Conservation (phyloP, 331 rosid genomes). For the Ulmus americana region DNA sequence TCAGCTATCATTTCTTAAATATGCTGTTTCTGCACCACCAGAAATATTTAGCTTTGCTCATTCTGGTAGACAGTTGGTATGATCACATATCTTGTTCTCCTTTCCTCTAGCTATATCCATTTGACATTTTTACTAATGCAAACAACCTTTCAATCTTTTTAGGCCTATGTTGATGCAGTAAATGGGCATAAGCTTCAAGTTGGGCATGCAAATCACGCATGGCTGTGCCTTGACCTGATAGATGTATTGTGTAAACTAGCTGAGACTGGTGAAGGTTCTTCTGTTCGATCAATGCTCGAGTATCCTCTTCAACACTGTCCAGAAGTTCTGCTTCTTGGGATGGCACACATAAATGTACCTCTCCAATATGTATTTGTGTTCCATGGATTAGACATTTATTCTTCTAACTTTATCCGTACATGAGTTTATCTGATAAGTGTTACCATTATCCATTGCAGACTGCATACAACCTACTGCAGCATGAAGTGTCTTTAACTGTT, state of each 20-base stretch:
- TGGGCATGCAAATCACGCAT: constrained; percentile 81
- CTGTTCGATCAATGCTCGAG: constrained; percentile 68
- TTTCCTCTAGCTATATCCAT: constrained; percentile 8
- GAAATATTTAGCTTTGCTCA: constrained; percentile 78
- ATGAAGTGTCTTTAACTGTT: constrained; percentile 58
- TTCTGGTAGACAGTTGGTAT: constrained; percentile 75
- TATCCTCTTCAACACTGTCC: constrained; percentile 87
- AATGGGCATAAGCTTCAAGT: constrained; percentile 68
- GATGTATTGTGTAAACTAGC: constrained; percentile 77
- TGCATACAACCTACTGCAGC: constrained; percentile 78
- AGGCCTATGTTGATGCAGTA: constrained; percentile 66
- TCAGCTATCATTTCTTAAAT: constrained; percentile 82
- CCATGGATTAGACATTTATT: neutral
- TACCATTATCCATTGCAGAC: constrained; percentile 55
- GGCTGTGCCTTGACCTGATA: constrained; percentile 80
- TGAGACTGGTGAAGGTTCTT: constrained; percentile 85
- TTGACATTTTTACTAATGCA: neutral
- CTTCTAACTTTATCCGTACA: neutral
- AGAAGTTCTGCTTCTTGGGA: constrained; percentile 86
- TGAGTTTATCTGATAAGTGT: constrained; percentile 12
- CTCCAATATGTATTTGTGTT: constrained; percentile 7
- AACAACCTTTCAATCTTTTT: constrained; percentile 17
- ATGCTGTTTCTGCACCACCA: constrained; percentile 74
- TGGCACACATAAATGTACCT: constrained; percentile 69
- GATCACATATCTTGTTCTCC: constrained; percentile 15